These are phyloP conservation scores for Cytospora leucostoma DNA, from an alignment of 2,329 filamentous ascomycete genomes.

Conservation along the genomic window DNA sequence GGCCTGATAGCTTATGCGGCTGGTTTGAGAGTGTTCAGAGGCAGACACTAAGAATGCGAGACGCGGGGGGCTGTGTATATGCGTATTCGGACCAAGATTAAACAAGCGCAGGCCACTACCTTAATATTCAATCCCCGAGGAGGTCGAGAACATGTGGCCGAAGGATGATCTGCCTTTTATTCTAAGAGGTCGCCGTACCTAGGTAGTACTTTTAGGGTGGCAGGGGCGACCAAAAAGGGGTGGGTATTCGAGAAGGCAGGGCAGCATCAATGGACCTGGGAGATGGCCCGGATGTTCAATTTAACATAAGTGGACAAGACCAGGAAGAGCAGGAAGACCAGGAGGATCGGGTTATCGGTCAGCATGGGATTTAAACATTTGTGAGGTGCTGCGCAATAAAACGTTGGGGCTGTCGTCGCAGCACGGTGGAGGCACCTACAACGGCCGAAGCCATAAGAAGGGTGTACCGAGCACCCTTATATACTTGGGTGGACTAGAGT, in stretches of 20 bases:
- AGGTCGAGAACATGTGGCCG: constrained; percentile 24
- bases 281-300: constrained; percentile 21
- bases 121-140: constrained; percentile 11
- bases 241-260: constrained; percentile 21
- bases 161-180: constrained; percentile 15
- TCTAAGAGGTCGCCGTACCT: constrained; percentile 2
- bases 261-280: constrained; percentile 21
- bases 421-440: constrained; percentile 25
- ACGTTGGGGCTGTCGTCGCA: constrained; percentile 22
- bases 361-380: neutral
- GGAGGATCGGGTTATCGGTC: constrained; percentile 17
- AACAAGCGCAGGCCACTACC: constrained; percentile 14
- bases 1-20: constrained; percentile 8
- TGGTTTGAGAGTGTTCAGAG: constrained; percentile 10
- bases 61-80: constrained; percentile 5
- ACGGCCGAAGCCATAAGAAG: constrained; percentile 15
- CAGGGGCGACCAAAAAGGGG: constrained; percentile 18
- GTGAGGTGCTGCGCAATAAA: constrained; percentile 17
- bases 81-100: constrained; percentile 3
- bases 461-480: neutral
- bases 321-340: constrained; percentile 13
- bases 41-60: constrained; percentile 11
- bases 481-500: neutral
- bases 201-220: constrained; percentile 11
- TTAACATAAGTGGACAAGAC: constrained; percentile 29